Evolutionary conservation across 306 rosid genomes (phyloP), one percentile per base, ranked within the genome.

Genomic region (Phaseolus lunatus): DNA sequence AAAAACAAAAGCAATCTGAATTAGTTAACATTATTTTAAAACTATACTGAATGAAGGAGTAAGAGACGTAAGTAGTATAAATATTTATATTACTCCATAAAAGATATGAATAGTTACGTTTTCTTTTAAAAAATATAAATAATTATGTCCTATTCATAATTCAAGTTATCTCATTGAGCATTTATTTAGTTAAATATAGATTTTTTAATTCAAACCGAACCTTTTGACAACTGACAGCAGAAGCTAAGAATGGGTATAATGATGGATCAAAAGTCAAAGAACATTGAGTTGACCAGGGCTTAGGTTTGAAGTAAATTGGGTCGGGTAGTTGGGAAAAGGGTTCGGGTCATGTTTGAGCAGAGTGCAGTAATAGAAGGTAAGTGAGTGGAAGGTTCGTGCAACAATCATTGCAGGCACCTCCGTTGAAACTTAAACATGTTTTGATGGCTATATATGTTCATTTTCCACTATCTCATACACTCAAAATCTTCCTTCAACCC

Each of bases 361-460:
- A 39, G 12, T 9, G 44, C n/a, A n/a, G n/a, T n/a, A n/a, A n/a
- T n/a, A 18, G 27, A 66, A 27, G 19, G 18, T 5, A 20, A 37
- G 58, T 69, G 35, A 22, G 53, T 72, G 43, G 85, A 84, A 41
- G 87, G 68, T 84, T 85, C 88, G 20, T 66, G 24, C 7, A 2
- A 39, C 76, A 56, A 5, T 56, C 62, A 24, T 22, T 20, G 81
- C 59, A 65, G 43, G 31, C 18, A 14, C 70, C 19, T 67, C 33
- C 2, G 7, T 70, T 49, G 76, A 62, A 73, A 27, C 0, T 15
- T 37, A 6, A 68, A 33, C 62, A 27, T 9, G 15, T 12, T 43
- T 12, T 2, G 0, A 9, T 37, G 45, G 3, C 49, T 5, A 43
- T 67, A 54, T 67, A 37, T 24, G 8, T 9, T 5, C 35, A 24